Evolutionary conservation across 345 rosid species (phyloP), one percentile per base, ranked within the genome.

Genomic region (Laguncularia racemosa): DNA sequence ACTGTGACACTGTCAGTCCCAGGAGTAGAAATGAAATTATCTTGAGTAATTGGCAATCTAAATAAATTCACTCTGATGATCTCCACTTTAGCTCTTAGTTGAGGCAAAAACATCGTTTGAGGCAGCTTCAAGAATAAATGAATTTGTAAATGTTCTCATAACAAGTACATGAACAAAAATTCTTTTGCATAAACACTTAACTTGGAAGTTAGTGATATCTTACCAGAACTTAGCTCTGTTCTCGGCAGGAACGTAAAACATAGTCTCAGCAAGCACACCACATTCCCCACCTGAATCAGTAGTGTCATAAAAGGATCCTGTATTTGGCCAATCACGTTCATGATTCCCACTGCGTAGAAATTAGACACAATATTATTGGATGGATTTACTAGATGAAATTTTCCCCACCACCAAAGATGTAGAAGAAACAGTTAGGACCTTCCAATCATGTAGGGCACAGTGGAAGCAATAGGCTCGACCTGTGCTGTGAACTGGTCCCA

Each of bases 401-500:
- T 33, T 33, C 40, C 11, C 40, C 40, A 33, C 5, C 5, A 23
- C 28, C 9, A 33, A 14, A 47, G 44, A 9, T 12, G 46, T 58
- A 17, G 16, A 14, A n/a, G 38, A 46, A 50, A 50, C 14, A 50
- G 14, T 48, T n/a, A 43, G 40, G 9, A 86, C 95, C 95, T 86
- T n/a, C 77, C 91, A 56, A 84, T 48, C 95, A 87, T 87, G 71
- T 82, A 87, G 2, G 91, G 82, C 45, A 82, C 80, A 0, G 61
- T 73, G 26, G 91, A 82, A 61, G 91, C 81, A 19, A 87, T 74
- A 16, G 91, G 89, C 75, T 84, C 84, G 14, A 87, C 81, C 71
- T 87, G 91, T 40, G 95, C 78, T 16, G 95, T 87, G 77, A 87
- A 87, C 64, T 87, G 95, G 65, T 87, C 95, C 95, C 95, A 87